These are phyloP conservation scores for Ilyonectria mors-panacis DNA, from an alignment of 2,329 filamentous ascomycete species.

Conservation along the genomic window DNA sequence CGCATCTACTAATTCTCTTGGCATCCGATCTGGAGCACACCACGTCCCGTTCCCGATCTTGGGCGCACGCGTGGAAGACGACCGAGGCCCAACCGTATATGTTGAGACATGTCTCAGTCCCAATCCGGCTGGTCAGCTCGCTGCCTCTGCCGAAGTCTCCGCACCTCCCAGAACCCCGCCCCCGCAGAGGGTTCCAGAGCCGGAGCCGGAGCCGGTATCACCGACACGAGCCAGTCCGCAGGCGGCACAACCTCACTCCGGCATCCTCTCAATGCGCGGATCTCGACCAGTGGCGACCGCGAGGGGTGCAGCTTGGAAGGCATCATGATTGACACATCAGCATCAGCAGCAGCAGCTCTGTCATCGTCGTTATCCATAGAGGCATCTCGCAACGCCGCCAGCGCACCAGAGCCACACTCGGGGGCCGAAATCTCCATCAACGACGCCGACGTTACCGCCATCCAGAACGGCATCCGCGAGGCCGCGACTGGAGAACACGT, in stretches of 20 bases:
- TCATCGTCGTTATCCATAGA: slow-evolving; percentile 6
- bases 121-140: neutral
- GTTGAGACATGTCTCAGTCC: neutral
- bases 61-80: too few relatives aligned
- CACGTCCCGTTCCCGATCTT: too few relatives aligned
- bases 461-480: slow-evolving; percentile 43
- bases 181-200: slow-evolving; percentile 18
- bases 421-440: slow-evolving; percentile 40
- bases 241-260: slow-evolving; percentile 17
- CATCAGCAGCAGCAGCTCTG: slow-evolving; percentile 4
- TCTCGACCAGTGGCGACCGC: slow-evolving; percentile 1
- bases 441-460: slow-evolving; percentile 46
- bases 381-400: neutral
- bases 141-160: slow-evolving; percentile 6
- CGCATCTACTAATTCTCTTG: too few relatives aligned
- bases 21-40: too few relatives aligned
- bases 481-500: slow-evolving; percentile 36
- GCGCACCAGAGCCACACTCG: neutral
- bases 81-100: neutral
- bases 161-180: slow-evolving; percentile 11
- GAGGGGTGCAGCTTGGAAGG: neutral
- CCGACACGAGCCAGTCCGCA: slow-evolving; percentile 8
- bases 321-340: slow-evolving; percentile 16
- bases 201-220: slow-evolving; percentile 27
- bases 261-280: slow-evolving; percentile 11